Base-by-base conservation (phyloP, 2,329 filamentous ascomycete genomes). In the Aulographum hederae region DNA sequence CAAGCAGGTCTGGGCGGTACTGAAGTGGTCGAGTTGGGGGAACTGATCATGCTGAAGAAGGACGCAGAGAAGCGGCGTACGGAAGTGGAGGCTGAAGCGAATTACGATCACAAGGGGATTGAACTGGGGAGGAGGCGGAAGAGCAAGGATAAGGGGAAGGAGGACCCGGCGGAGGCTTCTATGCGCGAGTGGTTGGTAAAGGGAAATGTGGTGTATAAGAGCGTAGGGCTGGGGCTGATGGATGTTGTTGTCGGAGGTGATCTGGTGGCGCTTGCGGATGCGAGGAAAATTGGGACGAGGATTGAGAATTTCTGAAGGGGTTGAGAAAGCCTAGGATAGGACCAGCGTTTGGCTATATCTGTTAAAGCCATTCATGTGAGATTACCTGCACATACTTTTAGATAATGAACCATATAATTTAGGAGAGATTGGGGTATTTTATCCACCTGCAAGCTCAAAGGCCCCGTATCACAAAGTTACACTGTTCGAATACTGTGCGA, bases 11-110 rank as follows among this genome's bases (percentile, higher is more conserved):
- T 94, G 18, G 62, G 63, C 15, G 73, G 79, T 0, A 65, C 72
- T 28, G 76, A 91, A 42, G 65, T 94, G 3, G 79, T 93, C 1
- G 86, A 94, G 51, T 58, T 94, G 1, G 86, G 85, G 3, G 85
- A 94, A 47, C 58, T 94, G 30, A 53, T 75, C 37, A 74, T 74
- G 67, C 52, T 74, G 42, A 67, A 65, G 46, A 52, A 63, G 29
- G 65, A 68, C 32, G 60, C 61, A 2, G 56, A 61, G 41, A 37
- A 44, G 35, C 37, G 50, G 26, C 36, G 46, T 18, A 33, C 32
- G 29, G 49, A 50, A 28, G 42, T 42, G 1, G 40, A 25, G 12
- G 30, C 21, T 25, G 26, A 20, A 20, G 16, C 10, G 15, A 20
- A 28, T 20, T 13, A 11, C 8, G 26, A 32, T 18, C 10, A 23